Base-by-base conservation (phyloP, 176 grass and related monocot species). In the Chloris gayana region DNA sequence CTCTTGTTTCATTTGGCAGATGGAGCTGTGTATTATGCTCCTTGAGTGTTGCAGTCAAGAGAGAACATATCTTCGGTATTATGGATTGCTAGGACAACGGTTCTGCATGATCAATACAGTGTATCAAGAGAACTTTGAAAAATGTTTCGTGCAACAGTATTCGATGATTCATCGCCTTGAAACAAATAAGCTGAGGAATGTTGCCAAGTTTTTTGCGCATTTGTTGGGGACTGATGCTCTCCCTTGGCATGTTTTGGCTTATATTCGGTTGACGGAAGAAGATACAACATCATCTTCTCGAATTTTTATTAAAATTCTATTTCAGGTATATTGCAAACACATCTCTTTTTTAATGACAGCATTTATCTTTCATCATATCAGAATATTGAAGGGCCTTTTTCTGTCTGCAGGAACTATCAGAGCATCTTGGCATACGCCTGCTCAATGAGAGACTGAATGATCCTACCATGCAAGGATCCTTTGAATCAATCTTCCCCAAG, bases 31-130 rank as follows among this genome's bases (percentile, higher is more conserved):
- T 60, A 89, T 98, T 31, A 98, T 98, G 95, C 79, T 98, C 71
- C 92, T 98, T 2, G 95, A 98, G 50, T 98, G 95, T 67, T 98
- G 95, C 86, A 93, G 90, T 78, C 95, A 98, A 75, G 95, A 98
- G 78, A 92, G 92, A 75, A 98, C 92, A 38, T 98, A 98, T 26
- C 88, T 95, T 76, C 88, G 92, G 3, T 98, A 98, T 67, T 98
- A 98, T 69, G 90, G 95, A 37, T 85, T 98, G 64, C 58, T 98
- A 18, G 95, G 95, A 14, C 95, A 98, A 47, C 83, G 92, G 0
- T 98, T 98, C 78, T 98, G 95, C 90, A 91, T 95, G 90, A 95
- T 98, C 60, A 95, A 98, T 66, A 92, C 89, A 93, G 79, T 98
- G 64, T 49, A 95, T 66, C 92, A 98, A 75, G 95, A 98, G 57